Evolutionary conservation across 768 basidiomycete species (phyloP), one percentile per base, ranked within the genome.

Genomic region (Chlorophyllum brunneum): DNA sequence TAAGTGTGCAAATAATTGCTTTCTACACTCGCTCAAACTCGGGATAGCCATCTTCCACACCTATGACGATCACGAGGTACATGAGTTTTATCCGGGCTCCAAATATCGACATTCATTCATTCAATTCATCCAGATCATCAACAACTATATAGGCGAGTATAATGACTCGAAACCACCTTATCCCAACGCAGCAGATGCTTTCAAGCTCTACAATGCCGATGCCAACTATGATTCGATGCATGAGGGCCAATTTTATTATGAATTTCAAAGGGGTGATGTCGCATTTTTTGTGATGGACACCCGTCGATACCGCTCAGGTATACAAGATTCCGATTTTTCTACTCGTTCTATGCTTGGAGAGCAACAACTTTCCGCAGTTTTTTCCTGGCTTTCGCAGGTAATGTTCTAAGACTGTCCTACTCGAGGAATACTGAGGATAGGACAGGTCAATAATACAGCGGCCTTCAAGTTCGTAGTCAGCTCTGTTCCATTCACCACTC

Each of bases 231-330:
- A 84, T 54, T 65, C 83, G 1, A 51, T 63, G 20, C 63, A 62
- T 13, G 62, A 67, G 5, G 77, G 70, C 23, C 69, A 73, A 45
- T 68, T 79, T 55, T 85, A 83, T 61, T 86, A 75, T 59, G 75
- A 78, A 47, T 86, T 86, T 66, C 71, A 72, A 29, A 78, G 84
- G 56, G 86, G 81, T 0, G 87, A 91, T 59, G 70, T 73, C 6
- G 83, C 85, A 0, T 89, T 86, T 65, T 91, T 89, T 68, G 85
- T 89, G n/a, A 69, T 85, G 70, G 88, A 90, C 67, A 86, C 85
- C 1, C 73, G 86, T 15, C 71, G 77, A 5, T 77, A 85, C 61
- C 76, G 85, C 18, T 76, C 77, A 3, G 61, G 69, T 40, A 65
- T 72, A 11, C 60, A 61, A n/a, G 64, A 63, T 0, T 64, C 66